Percentiles rank a stretch among this genome's conserved stretches.
Evolutionary conservation across 371 early-diverging fungal species (phyloP).

Genomic region (Zancudomyces culisetae): DNA sequence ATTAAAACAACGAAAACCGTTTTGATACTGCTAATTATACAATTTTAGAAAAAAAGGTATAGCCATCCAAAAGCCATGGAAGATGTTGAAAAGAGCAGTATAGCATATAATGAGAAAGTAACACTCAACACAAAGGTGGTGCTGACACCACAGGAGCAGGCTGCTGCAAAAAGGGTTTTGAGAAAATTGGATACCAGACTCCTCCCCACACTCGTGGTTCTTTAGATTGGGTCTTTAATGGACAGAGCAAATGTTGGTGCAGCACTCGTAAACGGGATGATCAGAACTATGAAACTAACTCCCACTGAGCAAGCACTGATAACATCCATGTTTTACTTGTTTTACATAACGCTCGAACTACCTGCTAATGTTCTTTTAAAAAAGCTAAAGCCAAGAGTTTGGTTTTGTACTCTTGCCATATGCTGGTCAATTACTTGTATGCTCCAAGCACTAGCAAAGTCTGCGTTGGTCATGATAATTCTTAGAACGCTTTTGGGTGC

Average conservation of each 20-base stretch:
- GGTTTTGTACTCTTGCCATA: conserved; percentile 29
- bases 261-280: conserved; percentile 13
- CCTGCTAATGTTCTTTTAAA: conserved; percentile 38
- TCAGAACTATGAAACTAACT: conserved; percentile 23
- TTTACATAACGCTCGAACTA: conserved; percentile 39
- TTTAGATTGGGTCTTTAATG: conserved; percentile 15
- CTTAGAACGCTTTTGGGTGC: conserved; percentile 34
- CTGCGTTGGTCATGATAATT: conserved; percentile 24
- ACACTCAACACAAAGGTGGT: not conserved
- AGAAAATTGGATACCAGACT: conserved; percentile 9
- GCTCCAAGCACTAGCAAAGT: conserved; percentile 35
- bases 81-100: not conserved
- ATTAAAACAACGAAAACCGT: too few relatives aligned
- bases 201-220: conserved; percentile 11
- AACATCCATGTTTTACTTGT: conserved; percentile 42
- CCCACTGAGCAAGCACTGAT: conserved; percentile 30
- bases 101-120: not conserved
- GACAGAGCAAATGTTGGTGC: conserved; percentile 18
- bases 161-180: not conserved
- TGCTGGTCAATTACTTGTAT: conserved; percentile 33
- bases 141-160: not conserved
- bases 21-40: too few relatives aligned
- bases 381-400: conserved; percentile 29
- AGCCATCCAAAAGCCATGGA: too few relatives aligned
- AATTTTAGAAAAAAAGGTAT: too few relatives aligned